phyloP scores from a whole-genome alignment of 2,329 filamentous ascomycete species.

The Orbilia ellipsospora region DNA sequence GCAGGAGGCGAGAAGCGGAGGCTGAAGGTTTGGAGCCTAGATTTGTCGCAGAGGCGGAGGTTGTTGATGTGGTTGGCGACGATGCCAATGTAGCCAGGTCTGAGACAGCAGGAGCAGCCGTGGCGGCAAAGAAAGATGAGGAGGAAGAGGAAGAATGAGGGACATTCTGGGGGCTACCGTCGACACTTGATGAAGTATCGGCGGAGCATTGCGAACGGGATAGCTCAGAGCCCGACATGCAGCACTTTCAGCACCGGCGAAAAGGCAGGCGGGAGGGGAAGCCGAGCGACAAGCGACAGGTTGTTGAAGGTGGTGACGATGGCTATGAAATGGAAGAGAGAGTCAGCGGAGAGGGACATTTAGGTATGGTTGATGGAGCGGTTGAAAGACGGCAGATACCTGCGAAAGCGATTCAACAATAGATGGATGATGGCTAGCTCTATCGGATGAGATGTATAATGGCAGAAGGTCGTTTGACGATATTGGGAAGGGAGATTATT shows the following conservation, averaged over 20 bases:
- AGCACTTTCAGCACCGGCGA: conserved; percentile 38
- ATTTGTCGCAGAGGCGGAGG: too few species aligned
- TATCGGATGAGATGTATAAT: too few species aligned
- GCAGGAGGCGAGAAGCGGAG: conserved; percentile 23
- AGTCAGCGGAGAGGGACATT: too few species aligned
- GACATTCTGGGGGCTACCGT: conserved; percentile 35
- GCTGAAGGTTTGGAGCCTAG: conserved; percentile 10
- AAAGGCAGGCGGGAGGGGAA: not conserved
- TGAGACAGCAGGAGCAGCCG: conserved; percentile 14
- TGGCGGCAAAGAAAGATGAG: not conserved
- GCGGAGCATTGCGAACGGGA: conserved; percentile 53
- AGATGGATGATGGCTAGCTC: too few species aligned
- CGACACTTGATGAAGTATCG: conserved; percentile 51
- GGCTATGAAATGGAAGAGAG: not conserved
- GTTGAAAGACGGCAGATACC: not conserved
- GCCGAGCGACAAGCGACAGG: not conserved
- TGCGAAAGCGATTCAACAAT: too few species aligned
- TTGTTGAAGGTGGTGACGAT: not conserved
- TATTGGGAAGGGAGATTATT: too few species aligned
- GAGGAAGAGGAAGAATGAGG: conserved; percentile 1
- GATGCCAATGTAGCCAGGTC: too few species aligned
- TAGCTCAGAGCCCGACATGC: conserved; percentile 45
- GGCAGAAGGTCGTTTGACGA: too few species aligned
- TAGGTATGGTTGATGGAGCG: not conserved
- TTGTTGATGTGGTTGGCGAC: too few species aligned